Evolutionary conservation across 345 rosid genomes (phyloP).

Genomic region (Sisymbrium altissimum): DNA sequence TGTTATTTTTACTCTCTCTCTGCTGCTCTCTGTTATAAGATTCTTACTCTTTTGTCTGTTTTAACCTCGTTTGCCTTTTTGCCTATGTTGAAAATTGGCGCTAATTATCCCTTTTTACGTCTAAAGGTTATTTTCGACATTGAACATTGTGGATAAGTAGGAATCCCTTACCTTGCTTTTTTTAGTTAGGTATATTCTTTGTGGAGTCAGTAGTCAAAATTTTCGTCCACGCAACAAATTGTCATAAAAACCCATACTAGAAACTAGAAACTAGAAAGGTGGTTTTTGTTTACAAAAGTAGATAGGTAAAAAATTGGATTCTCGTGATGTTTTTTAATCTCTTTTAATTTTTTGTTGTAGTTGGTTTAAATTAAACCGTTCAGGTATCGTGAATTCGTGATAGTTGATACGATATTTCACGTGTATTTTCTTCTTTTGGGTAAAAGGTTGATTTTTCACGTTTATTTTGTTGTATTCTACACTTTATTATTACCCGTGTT

Average conservation of each 20-base stretch:
- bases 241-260: background rate
- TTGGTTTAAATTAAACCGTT: background rate
- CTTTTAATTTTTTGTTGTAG: too few relatives aligned
- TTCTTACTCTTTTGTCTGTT: background rate
- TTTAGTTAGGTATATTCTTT: constrained; percentile 1
- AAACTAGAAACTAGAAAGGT: background rate
- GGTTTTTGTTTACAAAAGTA: background rate
- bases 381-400: background rate
- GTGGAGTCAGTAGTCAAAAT: background rate
- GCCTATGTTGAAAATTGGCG: background rate
- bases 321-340: background rate
- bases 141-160: constrained; percentile 6
- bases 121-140: constrained; percentile 2
- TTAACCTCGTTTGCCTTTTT: constrained; percentile 4
- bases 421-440: background rate
- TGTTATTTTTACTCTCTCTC: constrained; percentile 7
- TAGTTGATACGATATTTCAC: constrained; percentile 12
- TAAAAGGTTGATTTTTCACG: constrained; percentile 5
- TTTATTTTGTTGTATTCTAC: background rate
- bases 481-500: background rate
- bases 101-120: background rate
- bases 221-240: background rate
- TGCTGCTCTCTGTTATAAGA: background rate
- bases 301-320: background rate
- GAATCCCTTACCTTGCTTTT: constrained; percentile 5